Percentiles rank a stretch among this genome's conserved stretches.
Conservation (phyloP, 495 filamentous ascomycete genomes). For the Tuber calosporum region DNA sequence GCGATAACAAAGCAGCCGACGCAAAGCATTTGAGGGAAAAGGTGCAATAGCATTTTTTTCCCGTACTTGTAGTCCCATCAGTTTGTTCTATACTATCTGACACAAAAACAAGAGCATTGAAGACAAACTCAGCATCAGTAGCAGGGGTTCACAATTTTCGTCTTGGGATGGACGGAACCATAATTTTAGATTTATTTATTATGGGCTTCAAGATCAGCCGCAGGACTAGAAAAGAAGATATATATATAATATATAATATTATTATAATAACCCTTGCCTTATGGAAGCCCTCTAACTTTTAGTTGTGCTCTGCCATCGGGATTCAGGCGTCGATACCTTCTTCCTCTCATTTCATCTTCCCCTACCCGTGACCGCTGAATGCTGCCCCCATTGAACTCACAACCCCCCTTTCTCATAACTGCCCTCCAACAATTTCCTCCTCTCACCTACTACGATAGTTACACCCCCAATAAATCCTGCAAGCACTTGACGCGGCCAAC, state of each 20-base stretch:
- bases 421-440: not conserved
- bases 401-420: not conserved
- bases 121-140: not conserved
- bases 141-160: not conserved
- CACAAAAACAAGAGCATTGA: not conserved
- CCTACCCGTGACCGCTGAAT: not conserved
- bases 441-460: not conserved
- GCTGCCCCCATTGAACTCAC: not conserved
- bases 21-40: not conserved
- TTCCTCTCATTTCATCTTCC: not conserved
- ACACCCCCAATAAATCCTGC: not conserved
- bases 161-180: not conserved
- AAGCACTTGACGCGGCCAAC: not conserved
- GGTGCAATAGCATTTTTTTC: too few relatives aligned
- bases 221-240: not conserved
- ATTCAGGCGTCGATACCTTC: not conserved
- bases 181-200: not conserved
- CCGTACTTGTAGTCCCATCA: not conserved
- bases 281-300: not conserved
- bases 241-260: not conserved
- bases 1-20: not conserved
- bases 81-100: not conserved
- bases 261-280: not conserved
- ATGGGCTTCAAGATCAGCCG: not conserved
- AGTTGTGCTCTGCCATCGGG: not conserved